A percentile compares a stretch with the other conserved stretches of the same genome.
phyloP scores from a whole-genome alignment of 257 asterid species.

The Mentha longifolia region DNA sequence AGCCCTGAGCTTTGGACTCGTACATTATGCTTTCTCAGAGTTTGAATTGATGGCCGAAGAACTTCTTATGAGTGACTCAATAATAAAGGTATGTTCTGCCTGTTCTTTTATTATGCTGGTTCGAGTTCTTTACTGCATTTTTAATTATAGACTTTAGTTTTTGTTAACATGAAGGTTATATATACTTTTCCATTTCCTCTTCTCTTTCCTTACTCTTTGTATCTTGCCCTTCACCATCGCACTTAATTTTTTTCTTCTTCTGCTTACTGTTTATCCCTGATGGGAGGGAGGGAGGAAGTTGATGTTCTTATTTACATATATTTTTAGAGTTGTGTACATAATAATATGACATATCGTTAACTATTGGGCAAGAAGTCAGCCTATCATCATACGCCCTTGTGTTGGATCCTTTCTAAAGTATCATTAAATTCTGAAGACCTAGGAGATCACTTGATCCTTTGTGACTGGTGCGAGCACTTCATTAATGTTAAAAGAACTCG shows the following conservation, averaged over 20 bases:
- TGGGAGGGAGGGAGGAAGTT: conserved; percentile 23
- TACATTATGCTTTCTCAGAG: conserved; percentile 67
- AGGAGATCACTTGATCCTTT: conserved; percentile 5
- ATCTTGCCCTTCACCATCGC: conserved; percentile 19
- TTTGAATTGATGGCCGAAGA: conserved; percentile 92
- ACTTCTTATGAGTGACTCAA: conserved; percentile 93
- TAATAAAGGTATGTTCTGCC: conserved; percentile 62
- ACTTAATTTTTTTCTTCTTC: neutral
- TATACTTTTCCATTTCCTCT: neutral
- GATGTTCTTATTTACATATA: conserved; percentile 19
- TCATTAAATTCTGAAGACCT: neutral
- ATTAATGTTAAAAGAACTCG: neutral
- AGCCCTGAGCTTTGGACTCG: conserved; percentile 80
- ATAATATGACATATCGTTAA: neutral
- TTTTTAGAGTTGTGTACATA: neutral
- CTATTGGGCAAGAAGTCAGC: neutral
- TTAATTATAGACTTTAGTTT: conserved; percentile 1
- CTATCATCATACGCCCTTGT: neutral
- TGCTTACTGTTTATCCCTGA: conserved; percentile 4
- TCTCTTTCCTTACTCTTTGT: neutral
- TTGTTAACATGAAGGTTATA: conserved; percentile 4
- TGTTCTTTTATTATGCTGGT: conserved; percentile 16
- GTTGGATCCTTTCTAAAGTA: conserved; percentile 18
- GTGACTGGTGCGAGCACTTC: neutral
- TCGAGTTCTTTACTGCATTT: conserved; percentile 16